Base-by-base conservation (phyloP, 805 yeast species). In the Starmera dryadoides region DNA sequence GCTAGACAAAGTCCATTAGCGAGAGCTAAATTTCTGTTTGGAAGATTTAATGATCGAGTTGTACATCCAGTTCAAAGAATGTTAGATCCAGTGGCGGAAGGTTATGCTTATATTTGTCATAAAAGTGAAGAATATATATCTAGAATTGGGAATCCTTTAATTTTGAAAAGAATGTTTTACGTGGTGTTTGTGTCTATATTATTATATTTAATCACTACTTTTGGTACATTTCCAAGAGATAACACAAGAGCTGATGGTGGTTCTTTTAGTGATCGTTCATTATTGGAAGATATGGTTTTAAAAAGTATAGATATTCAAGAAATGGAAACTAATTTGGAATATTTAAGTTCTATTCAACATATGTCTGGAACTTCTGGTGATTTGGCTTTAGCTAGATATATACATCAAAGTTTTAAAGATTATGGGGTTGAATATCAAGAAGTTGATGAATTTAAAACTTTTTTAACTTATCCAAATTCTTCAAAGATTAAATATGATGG, bases 301-400 rank as follows among this genome's bases (percentile, higher is more conserved):
- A 58, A 61, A n/a, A 68, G 72, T 33, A 64, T 86, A 23, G 83
- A 78, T 50, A 58, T 68, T 6, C 69, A 73, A 19, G 58, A 75
- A 18, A 66, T 91, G 58, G 79, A 79, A 50, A 79, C 75, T 34
- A 77, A 80, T 45, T 52, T 83, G 41, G 83, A 84, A 48, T 86
- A 85, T 50, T 55, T 87, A 19, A 78, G 89, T 21, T 73, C 84
- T 7, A 77, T 87, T 78, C 87, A 95, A 3, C 97, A 88, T 56
- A 60, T 82, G 46, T 78, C 96, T 0, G 98, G 98, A 3, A 81
- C 97, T 2, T 74, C 77, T 14, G 98, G 95, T 16, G 96, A 87
- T 57, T 59, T 77, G 42, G 73, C 91, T 0, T 61, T 88, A 29
- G 80, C 87, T 2, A 68, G 72, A 42, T 87, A 81, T 54, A 66